Base-by-base conservation (phyloP, 1,284 basidiomycete species). In the Lentinula novae-zelandiae region DNA sequence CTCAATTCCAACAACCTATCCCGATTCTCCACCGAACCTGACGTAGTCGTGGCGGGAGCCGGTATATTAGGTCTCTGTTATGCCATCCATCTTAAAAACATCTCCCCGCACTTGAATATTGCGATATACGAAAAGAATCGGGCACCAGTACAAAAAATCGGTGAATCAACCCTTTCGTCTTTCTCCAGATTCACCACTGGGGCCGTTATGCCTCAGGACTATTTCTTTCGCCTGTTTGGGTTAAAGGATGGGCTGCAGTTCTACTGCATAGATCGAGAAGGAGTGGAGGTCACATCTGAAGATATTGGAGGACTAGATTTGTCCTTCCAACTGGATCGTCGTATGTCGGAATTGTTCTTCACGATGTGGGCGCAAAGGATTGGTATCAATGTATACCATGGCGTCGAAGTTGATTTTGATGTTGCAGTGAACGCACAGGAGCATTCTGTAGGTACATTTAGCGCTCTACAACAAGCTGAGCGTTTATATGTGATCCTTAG, bases 331-430 rank as follows among this genome's bases (percentile, higher is more conserved):
- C 52, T 53, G 17, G 33, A 53, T 20, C 52, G 52, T 20, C 36
- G 33, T 34, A 53, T 53, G 52, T 53, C 52, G 2, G 62, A 63
- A 48, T 57, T 63, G 9, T 55, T 63, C 40, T 62, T 63, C 53
- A 61, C 62, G 33, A 53, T 63, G 31, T 61, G 58, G 38, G 62
- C 62, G 2, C 62, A 63, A 51, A 60, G 62, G 1, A 52, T 62
- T 38, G 62, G 62, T 46, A 53, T 63, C 1, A 62, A 63, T 42
- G 60, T 63, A 48, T 63, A 57, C 50, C 60, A 63, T 33, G 60
- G 62, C 8, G 60, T 62, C 20, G 62, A 60, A 36, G 62, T 53
- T 3, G 62, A 63, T 42, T 62, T 63, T 13, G 36, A 62, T 4
- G 53, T 46, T 10, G 8, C 44, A 20, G 17, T 10, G 2, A 22